A percentile compares a stretch with the other conserved stretches of the same genome.
Evolutionary conservation across 345 rosid genomes (phyloP).

Genomic region (Odontarrhena argentea): DNA sequence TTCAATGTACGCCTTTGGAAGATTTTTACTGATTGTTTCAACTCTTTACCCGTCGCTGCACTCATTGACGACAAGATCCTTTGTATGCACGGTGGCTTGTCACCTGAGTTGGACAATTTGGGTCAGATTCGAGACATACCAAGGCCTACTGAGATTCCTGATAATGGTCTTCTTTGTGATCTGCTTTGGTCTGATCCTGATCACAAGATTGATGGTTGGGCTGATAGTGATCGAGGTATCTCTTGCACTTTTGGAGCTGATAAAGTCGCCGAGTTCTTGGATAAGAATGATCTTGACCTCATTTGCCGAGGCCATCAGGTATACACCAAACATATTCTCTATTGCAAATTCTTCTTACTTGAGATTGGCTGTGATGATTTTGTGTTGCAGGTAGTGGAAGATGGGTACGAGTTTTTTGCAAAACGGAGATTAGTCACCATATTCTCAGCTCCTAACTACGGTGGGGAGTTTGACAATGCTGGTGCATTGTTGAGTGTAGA

Average conservation of each 20-base stretch:
- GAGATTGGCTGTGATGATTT: constrained; percentile 5
- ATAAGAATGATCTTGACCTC: constrained; percentile 88
- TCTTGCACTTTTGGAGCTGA: constrained; percentile 89
- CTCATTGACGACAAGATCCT: constrained; percentile 83
- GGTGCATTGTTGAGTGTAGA: constrained; percentile 86
- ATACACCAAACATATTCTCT: not conserved
- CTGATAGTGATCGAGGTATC: constrained; percentile 83
- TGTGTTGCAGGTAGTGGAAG: constrained; percentile 82
- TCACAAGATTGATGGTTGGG: constrained; percentile 68
- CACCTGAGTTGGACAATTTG: constrained; percentile 72
- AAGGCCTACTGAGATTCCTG: constrained; percentile 90
- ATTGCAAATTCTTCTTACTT: too few relatives aligned
- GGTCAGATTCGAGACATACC: constrained; percentile 70
- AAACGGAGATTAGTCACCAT: constrained; percentile 78
- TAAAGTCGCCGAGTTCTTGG: constrained; percentile 70
- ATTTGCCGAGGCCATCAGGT: constrained; percentile 99
- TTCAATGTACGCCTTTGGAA: constrained; percentile 95
- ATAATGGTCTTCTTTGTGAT: constrained; percentile 87
- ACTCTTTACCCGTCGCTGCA: constrained; percentile 89
- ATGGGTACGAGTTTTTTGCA: constrained; percentile 92
- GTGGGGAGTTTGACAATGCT: constrained; percentile 95
- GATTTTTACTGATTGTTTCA: constrained; percentile 85
- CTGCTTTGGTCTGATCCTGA: constrained; percentile 97
- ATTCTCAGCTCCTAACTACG: constrained; percentile 97
- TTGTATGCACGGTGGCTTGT: constrained; percentile 97